Base-by-base conservation (phyloP, 352 stramenopile species). In the Phytophthora brassicae region DNA sequence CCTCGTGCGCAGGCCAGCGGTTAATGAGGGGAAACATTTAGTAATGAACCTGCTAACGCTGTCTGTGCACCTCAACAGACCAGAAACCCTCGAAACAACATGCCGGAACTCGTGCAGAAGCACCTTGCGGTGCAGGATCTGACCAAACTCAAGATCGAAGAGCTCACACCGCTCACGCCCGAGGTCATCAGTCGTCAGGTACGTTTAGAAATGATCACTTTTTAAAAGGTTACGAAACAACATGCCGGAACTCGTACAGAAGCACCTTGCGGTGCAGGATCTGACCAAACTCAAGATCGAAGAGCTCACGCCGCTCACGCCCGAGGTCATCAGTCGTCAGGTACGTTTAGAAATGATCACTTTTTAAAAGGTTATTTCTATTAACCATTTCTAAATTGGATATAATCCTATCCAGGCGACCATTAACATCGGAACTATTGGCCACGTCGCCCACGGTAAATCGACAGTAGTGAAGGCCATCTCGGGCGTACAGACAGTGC, bases 371-470 rank as follows among this genome's bases (percentile, higher is more conserved):
- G n/a, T n/a, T n/a, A n/a, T n/a, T n/a, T n/a, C n/a, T n/a, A n/a
- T n/a, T n/a, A n/a, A n/a, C n/a, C n/a, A n/a, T n/a, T n/a, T n/a
- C n/a, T n/a, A n/a, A n/a, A n/a, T n/a, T n/a, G n/a, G n/a, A n/a
- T n/a, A n/a, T n/a, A n/a, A n/a, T n/a, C n/a, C n/a, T n/a, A n/a
- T n/a, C 23, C 24, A 71, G 82, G 97, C 98, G 12, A 99, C 97
- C 35, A 99, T 99, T 74, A 99, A 99, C 82, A 99, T 99, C 65
- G 90, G 98, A 56, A 99, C 98, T 23, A 99, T 99, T 75, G 98
- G 98, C 41, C 98, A 99, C 74, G 98, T 99, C 58, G 98, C 98
- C 11, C 98, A 99, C 86, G 97, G 98, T 61, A 99, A 99, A 75
- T 98, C 89, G 49, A 99, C 98, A 38, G 97, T 99, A 47, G 98